A percentile compares a stretch with the other conserved stretches of the same genome.
Evolutionary conservation across 139 green algal species (phyloP).

Genomic region (Deuterostichococcus epilithicus): DNA sequence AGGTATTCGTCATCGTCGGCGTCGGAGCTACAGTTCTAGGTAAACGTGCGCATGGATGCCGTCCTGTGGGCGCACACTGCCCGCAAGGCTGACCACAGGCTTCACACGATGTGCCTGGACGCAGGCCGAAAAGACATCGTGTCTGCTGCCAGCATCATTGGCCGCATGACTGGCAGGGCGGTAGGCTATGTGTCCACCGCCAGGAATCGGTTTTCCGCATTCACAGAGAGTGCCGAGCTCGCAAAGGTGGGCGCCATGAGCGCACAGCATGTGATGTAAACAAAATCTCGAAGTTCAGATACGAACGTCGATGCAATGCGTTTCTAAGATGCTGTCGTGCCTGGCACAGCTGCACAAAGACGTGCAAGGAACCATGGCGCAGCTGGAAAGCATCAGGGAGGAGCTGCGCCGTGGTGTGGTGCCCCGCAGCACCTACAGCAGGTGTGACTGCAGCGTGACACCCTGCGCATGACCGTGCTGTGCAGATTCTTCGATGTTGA

Average conservation of each 20-base stretch:
- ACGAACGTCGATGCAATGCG: too few relatives aligned
- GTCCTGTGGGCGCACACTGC: too few relatives aligned
- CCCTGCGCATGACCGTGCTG: too few relatives aligned
- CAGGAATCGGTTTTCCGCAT: neutral
- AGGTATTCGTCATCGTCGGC: neutral
- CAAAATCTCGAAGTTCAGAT: too few relatives aligned
- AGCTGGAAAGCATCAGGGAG: neutral
- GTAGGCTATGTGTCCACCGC: neutral
- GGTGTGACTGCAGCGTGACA: too few relatives aligned
- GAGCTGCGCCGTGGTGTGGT: neutral
- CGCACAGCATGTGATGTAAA: too few relatives aligned
- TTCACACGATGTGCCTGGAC: too few relatives aligned
- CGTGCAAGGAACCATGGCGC: neutral
- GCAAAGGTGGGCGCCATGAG: neutral
- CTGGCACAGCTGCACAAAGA: neutral
- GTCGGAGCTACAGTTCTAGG: neutral
- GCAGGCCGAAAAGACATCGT: neutral
- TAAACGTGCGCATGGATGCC: neutral
- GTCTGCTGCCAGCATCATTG: neutral
- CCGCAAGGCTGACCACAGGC: too few relatives aligned
- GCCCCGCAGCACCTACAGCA: neutral
- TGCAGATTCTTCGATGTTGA: too few relatives aligned
- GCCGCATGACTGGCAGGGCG: neutral
- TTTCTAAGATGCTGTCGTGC: too few relatives aligned
- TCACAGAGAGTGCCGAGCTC: neutral